Conservation (phyloP, 2,329 filamentous ascomycete genomes). For the Aureobasidium pullulans region DNA sequence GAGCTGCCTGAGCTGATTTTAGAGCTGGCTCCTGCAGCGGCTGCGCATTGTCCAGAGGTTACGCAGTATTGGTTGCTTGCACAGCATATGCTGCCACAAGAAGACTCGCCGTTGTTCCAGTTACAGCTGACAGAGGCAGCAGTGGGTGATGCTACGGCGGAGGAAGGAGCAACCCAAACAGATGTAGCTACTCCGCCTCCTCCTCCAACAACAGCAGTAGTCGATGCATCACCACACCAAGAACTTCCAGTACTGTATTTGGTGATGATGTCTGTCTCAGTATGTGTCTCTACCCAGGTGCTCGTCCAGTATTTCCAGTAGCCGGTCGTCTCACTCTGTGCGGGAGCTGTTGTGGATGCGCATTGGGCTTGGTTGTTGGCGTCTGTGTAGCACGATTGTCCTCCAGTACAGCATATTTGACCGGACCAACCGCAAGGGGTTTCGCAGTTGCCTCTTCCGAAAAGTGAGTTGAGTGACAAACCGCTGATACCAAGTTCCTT, state of each 20-base stretch:
- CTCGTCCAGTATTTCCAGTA: constrained; percentile 52
- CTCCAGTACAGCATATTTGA: constrained; percentile 43
- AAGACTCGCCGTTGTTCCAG: constrained; percentile 42
- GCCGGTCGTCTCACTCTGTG: constrained; percentile 28
- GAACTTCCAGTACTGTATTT: constrained; percentile 48
- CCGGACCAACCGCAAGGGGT: constrained; percentile 46
- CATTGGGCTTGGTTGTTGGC: constrained; percentile 43
- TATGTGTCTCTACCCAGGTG: constrained; percentile 49
- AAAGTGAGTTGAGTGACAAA: constrained; percentile 28
- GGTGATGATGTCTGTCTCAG: constrained; percentile 38
- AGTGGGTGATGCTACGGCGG: constrained; percentile 21
- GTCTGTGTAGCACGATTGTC: constrained; percentile 44
- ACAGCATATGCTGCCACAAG: constrained; percentile 66
- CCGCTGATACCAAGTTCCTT: constrained; percentile 19
- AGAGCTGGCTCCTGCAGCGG: constrained; percentile 38
- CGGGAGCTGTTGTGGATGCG: constrained; percentile 20
- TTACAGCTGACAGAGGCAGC: constrained; percentile 35
- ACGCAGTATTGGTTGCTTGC: constrained; percentile 62
- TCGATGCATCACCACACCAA: constrained; percentile 28
- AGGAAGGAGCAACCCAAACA: constrained; percentile 13
- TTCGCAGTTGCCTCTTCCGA: constrained; percentile 32
- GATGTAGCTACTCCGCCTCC: constrained; percentile 20
- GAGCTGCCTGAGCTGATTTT: constrained; percentile 17
- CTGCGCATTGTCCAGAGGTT: constrained; percentile 49
- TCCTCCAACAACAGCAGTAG: constrained; percentile 17